Percentiles rank a stretch among this genome's conserved stretches.
Evolutionary conservation across 2,329 filamentous ascomycete genomes (phyloP).

Genomic region (Cercospora zeina): DNA sequence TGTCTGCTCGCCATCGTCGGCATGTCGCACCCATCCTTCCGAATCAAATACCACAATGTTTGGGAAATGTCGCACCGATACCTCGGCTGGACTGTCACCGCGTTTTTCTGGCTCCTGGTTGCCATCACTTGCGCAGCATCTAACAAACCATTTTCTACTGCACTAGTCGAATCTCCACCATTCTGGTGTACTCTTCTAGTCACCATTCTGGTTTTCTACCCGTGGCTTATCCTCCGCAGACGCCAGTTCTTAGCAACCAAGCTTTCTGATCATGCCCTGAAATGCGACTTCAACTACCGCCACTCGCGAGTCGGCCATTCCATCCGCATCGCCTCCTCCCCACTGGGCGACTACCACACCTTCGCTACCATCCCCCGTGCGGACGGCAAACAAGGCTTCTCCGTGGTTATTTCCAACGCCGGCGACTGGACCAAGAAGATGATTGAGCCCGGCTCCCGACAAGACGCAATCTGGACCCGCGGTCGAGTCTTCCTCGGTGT

Average conservation of each 20-base stretch:
- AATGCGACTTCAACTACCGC: slow-evolving; percentile 62
- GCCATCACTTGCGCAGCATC: slow-evolving; percentile 45
- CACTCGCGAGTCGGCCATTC: slow-evolving; percentile 60
- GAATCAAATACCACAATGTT: slow-evolving; percentile 63
- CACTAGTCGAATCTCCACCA: slow-evolving; percentile 51
- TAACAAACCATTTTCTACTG: slow-evolving; percentile 36
- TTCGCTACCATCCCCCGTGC: slow-evolving; percentile 71
- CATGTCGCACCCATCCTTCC: slow-evolving; percentile 65
- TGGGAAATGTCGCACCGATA: slow-evolving; percentile 74
- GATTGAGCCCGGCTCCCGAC: slow-evolving; percentile 60
- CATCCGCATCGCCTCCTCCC: slow-evolving; percentile 30
- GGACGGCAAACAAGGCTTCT: slow-evolving; percentile 57
- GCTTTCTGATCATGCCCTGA: slow-evolving; percentile 70
- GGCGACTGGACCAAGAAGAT: slow-evolving; percentile 71
- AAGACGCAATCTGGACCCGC: slow-evolving; percentile 65
- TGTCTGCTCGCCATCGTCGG: slow-evolving; percentile 62
- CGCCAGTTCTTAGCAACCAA: slow-evolving; percentile 65
- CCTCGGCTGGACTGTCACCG: slow-evolving; percentile 67
- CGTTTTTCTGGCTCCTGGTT: slow-evolving; percentile 65
- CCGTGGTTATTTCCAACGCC: slow-evolving; percentile 68
- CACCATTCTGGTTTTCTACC: slow-evolving; percentile 66
- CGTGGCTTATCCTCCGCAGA: slow-evolving; percentile 71
- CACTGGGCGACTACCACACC: slow-evolving; percentile 66
- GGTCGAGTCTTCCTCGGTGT: slow-evolving; percentile 68
- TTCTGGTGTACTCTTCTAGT: slow-evolving; percentile 71